phyloP scores from a whole-genome alignment of 331 rosid genomes.

The Quercus tomentella region DNA sequence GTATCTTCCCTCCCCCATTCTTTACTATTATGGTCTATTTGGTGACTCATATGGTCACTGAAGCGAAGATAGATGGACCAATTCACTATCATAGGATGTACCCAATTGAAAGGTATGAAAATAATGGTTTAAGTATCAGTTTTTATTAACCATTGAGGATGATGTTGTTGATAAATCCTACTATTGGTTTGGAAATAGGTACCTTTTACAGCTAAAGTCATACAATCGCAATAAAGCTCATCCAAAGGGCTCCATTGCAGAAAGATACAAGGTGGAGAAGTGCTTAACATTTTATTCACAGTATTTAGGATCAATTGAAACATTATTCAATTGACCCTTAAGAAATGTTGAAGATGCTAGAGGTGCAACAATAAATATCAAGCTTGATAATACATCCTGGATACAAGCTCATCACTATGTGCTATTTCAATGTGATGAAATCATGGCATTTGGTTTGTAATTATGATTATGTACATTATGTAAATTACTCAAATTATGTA shows the following conservation, averaged over 20 bases:
- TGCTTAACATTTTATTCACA: neutral
- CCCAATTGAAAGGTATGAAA: neutral
- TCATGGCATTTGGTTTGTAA: neutral
- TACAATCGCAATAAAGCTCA: neutral
- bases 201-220: neutral
- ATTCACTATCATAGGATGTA: neutral
- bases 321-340: neutral
- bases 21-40: neutral
- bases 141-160: neutral
- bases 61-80: neutral
- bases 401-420: neutral
- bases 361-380: neutral
- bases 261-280: too few relatives aligned
- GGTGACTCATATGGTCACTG: neutral
- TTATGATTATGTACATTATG: too few relatives aligned
- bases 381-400: neutral
- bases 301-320: neutral
- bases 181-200: neutral
- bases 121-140: too few relatives aligned
- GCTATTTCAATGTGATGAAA: neutral
- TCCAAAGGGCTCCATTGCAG: neutral
- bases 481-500: too few relatives aligned
- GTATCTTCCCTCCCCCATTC: neutral
- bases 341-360: neutral
- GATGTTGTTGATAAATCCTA: neutral